Base-by-base conservation (phyloP, 306 rosid genomes). In the Quercus mongolica region DNA sequence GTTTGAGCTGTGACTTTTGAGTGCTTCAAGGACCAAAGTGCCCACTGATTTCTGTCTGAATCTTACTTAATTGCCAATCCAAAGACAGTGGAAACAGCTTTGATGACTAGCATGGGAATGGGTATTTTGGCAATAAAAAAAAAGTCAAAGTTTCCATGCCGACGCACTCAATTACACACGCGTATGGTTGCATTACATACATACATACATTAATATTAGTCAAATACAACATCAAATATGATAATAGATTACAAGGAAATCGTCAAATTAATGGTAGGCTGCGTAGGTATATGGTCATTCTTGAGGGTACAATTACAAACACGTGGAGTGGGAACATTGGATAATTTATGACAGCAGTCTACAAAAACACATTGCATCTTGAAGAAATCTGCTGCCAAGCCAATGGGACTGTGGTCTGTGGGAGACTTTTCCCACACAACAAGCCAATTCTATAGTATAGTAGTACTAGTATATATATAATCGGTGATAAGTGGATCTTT, bases 61-160 rank as follows among this genome's bases (percentile, higher is more conserved):
- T 56, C 11, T 15, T 1, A n/a, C 52, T 5, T 54, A 11, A 56
- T 46, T 30, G 23, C 67, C 2, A 28, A 61, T 18, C 20, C 56
- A 20, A 7, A 6, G 11, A 7, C 10, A 2, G 26, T 35, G 61
- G 4, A 26, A 30, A 28, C 41, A 64, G 33, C 70, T 18, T 3
- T 19, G 52, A 18, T 33, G 26, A 23, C 25, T 19, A n/a, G 4
- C 1, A 67, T 18, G 44, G 4, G 18, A 62, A 46, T 58, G 90
- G 94, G 86, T 28, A 31, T 69, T 88, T 78, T 73, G 70, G 88
- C 85, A 78, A 78, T 75, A 19, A 77, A 13, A 41, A 67, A 65
- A 3, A 81, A 69, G 89, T 90, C 92, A 91, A 88, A 83, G 82
- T 69, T 73, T 63, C 72, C 72, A 72, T 64, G 86, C 88, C 92